phyloP scores from a whole-genome alignment of 169 alveolate species.

The Cryptosporidium felis region DNA sequence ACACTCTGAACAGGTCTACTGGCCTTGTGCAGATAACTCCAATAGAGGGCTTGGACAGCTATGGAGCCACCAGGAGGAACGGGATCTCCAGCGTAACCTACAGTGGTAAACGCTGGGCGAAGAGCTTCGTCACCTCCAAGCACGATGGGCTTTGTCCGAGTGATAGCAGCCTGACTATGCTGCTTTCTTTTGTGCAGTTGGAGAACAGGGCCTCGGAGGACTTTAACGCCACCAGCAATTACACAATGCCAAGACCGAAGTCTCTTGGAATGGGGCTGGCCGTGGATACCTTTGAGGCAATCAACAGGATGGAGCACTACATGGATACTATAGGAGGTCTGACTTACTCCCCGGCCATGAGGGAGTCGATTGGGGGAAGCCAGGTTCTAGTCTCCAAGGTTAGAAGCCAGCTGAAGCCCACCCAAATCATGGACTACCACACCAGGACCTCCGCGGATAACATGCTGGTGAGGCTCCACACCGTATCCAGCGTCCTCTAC shows the following conservation, averaged over 20 bases:
- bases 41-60: conserved; percentile 60
- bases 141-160: conserved; percentile 54
- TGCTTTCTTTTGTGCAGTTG: conserved; percentile 40
- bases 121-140: conserved; percentile 62
- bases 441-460: conserved; percentile 61
- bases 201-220: background rate
- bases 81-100: conserved; percentile 62
- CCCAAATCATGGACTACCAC: conserved; percentile 69
- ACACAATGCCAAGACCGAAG: conserved; percentile 24
- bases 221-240: background rate
- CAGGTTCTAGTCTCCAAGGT: conserved; percentile 58
- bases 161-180: conserved; percentile 65
- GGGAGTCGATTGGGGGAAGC: conserved; percentile 63
- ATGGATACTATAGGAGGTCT: conserved; percentile 66
- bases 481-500: conserved; percentile 37
- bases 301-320: conserved; percentile 51
- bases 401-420: conserved; percentile 61
- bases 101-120: conserved; percentile 47
- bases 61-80: conserved; percentile 44
- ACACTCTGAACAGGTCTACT: conserved; percentile 43
- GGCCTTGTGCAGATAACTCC: conserved; percentile 63
- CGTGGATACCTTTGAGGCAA: conserved; percentile 70
- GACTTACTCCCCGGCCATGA: conserved; percentile 57
- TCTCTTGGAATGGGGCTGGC: conserved; percentile 52
- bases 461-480: conserved; percentile 35